Percentiles rank a stretch among this genome's conserved stretches.
These are phyloP conservation scores for Diaporthe ilicicola DNA, from an alignment of 2,329 filamentous ascomycete genomes.

Conservation along the genomic window DNA sequence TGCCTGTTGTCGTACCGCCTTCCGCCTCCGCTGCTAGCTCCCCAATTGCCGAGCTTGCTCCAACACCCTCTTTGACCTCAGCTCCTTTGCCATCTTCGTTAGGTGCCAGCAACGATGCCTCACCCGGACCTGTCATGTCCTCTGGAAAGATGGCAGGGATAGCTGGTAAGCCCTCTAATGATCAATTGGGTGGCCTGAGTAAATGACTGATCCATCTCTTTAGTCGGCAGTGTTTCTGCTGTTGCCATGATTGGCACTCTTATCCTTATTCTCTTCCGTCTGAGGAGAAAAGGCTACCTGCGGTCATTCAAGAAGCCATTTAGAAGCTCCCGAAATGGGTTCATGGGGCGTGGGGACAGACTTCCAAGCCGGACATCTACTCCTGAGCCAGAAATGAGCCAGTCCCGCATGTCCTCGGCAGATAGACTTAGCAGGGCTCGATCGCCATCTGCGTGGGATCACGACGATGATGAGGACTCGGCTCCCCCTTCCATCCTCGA, in stretches of 20 bases:
- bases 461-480: not conserved
- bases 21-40: not conserved
- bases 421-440: not conserved
- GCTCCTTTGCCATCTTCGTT: not conserved
- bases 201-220: not conserved
- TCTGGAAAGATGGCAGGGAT: conserved; percentile 24
- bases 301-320: not conserved
- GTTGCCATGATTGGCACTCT: conserved; percentile 6
- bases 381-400: not conserved
- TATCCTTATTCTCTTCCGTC: not conserved
- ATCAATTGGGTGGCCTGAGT: too few species aligned
- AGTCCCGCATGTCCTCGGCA: not conserved
- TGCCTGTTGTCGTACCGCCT: not conserved
- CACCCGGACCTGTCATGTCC: conserved; percentile 3
- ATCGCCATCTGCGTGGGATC: not conserved
- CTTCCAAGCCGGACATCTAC: conserved; percentile 8
- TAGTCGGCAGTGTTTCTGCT: conserved; percentile 24
- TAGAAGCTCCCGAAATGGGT: not conserved
- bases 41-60: not conserved
- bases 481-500: not conserved
- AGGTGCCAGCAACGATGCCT: not conserved
- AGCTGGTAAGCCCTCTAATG: conserved; percentile 3
- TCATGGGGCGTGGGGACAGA: not conserved
- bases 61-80: not conserved
- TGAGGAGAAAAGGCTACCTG: conserved; percentile 7